A percentile compares a stretch with the other conserved stretches of the same genome.
These are phyloP conservation scores for Apiotrichum mycotoxinovorans DNA, from an alignment of 1,284 basidiomycete genomes.

Conservation along the genomic window DNA sequence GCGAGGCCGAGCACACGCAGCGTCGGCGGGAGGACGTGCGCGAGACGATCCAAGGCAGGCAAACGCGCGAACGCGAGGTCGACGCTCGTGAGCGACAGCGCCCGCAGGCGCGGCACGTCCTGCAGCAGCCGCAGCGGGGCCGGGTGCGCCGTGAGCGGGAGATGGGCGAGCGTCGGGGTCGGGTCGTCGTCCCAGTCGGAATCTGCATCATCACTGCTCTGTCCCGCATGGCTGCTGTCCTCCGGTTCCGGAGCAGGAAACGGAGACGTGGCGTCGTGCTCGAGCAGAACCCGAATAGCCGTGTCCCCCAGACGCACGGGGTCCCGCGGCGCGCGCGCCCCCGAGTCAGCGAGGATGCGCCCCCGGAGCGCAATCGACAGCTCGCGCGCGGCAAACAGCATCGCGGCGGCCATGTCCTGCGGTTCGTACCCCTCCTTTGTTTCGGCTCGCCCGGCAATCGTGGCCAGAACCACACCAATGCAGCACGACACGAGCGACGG, in stretches of 20 bases:
- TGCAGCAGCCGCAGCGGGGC: constrained; percentile 27
- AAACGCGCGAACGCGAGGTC: constrained; percentile 36
- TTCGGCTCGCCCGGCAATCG: constrained; percentile 24
- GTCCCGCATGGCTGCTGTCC: too few relatives aligned
- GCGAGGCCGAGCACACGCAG: constrained; percentile 31
- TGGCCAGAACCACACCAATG: constrained; percentile 21
- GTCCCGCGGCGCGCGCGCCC: constrained; percentile 16
- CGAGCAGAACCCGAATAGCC: constrained; percentile 22
- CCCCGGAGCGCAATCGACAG: constrained; percentile 32
- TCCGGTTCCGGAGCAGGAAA: too few relatives aligned
- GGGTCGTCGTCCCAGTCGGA: constrained; percentile 24
- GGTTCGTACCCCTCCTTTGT: constrained; percentile 2
- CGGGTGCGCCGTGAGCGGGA: constrained; percentile 31
- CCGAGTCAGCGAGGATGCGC: constrained; percentile 20
- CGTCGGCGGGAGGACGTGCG: constrained; percentile 21
- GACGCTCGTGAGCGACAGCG: constrained; percentile 23
- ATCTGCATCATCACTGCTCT: too few relatives aligned
- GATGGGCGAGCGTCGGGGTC: constrained; percentile 19
- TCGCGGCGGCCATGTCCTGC: constrained; percentile 23
- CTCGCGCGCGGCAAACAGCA: constrained; percentile 30
- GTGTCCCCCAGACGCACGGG: constrained; percentile 19
- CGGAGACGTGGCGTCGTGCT: too few relatives aligned
- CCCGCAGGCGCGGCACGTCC: constrained; percentile 12
- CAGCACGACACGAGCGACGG: constrained; percentile 27
- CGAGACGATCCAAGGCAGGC: constrained; percentile 23